These are phyloP conservation scores for Plasmodium vivax DNA, from an alignment of 169 alveolate genomes.

Conservation along the genomic window DNA sequence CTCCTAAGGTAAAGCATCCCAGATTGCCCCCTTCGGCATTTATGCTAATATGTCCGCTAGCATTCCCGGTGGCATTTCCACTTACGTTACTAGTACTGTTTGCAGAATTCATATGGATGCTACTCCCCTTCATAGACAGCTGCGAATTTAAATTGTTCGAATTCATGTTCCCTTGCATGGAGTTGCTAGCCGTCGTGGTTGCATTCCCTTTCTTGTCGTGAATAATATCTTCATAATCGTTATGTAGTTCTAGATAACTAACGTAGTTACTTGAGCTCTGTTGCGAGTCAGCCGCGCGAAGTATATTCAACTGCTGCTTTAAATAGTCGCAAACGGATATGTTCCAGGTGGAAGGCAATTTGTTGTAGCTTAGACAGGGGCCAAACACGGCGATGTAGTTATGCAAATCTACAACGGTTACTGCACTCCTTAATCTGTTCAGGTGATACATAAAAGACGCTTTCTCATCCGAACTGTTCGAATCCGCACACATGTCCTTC, in stretches of 20 bases:
- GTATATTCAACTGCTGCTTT: constrained; percentile 53
- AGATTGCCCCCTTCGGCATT: background rate
- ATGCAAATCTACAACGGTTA: constrained; percentile 70
- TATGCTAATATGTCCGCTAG: background rate
- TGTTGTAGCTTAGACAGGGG: constrained; percentile 62
- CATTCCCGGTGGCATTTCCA: background rate
- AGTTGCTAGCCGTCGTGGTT: background rate
- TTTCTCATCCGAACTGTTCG: constrained; percentile 46
- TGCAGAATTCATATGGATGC: background rate
- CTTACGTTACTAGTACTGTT: background rate
- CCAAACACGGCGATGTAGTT: constrained; percentile 73
- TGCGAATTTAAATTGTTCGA: background rate
- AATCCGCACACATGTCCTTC: constrained; percentile 68
- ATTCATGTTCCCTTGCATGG: background rate
- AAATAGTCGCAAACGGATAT: constrained; percentile 63
- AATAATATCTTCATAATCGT: constrained; percentile 45
- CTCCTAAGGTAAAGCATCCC: background rate
- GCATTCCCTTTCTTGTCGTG: constrained; percentile 6
- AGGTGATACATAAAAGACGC: constrained; percentile 52
- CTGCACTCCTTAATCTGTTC: constrained; percentile 63
- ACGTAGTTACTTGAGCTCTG: constrained; percentile 19
- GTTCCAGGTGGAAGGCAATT: constrained; percentile 73
- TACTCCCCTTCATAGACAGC: constrained; percentile 19
- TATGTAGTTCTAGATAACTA: constrained; percentile 30
- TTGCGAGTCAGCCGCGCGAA: constrained; percentile 63